Conservation (phyloP, 176 grass and related monocot genomes). For the Musa beccarii region DNA sequence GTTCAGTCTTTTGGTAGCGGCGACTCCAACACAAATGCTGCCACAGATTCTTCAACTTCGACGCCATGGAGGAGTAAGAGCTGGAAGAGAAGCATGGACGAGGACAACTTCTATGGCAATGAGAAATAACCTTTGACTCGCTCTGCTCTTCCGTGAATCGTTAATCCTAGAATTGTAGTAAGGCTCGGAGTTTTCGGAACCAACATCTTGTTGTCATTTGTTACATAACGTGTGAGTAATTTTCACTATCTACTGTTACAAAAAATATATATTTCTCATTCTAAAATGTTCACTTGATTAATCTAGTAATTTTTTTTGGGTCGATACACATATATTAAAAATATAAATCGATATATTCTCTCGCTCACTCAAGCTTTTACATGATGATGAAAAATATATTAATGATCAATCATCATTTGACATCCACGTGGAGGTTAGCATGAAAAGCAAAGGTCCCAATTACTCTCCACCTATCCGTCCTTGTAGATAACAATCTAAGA, state of each 20-base stretch:
- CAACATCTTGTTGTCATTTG: neutral
- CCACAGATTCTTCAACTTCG: slow-evolving; percentile 39
- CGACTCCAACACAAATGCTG: slow-evolving; percentile 41
- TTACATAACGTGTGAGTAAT: neutral
- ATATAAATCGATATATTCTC: too few species aligned
- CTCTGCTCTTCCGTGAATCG: neutral
- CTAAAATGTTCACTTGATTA: too few species aligned
- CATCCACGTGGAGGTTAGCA: too few species aligned
- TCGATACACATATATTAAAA: too few species aligned
- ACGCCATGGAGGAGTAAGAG: slow-evolving; percentile 37
- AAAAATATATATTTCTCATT: too few species aligned
- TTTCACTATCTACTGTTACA: neutral
- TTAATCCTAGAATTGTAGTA: neutral
- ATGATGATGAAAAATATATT: too few species aligned
- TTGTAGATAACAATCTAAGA: too few species aligned
- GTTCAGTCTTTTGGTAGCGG: slow-evolving; percentile 17
- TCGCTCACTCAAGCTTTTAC: too few species aligned
- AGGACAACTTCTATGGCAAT: slow-evolving; percentile 49
- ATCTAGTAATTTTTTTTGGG: too few species aligned
- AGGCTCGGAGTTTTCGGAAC: neutral
- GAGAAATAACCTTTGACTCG: neutral
- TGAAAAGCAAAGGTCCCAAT: too few species aligned
- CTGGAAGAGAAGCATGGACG: slow-evolving; percentile 45
- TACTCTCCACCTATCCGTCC: too few species aligned
- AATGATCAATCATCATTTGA: too few species aligned